Percentiles rank a stretch among this genome's conserved stretches.
Evolutionary conservation across 2,329 filamentous ascomycete genomes (phyloP).

Genomic region (Botrytis sinoallii): DNA sequence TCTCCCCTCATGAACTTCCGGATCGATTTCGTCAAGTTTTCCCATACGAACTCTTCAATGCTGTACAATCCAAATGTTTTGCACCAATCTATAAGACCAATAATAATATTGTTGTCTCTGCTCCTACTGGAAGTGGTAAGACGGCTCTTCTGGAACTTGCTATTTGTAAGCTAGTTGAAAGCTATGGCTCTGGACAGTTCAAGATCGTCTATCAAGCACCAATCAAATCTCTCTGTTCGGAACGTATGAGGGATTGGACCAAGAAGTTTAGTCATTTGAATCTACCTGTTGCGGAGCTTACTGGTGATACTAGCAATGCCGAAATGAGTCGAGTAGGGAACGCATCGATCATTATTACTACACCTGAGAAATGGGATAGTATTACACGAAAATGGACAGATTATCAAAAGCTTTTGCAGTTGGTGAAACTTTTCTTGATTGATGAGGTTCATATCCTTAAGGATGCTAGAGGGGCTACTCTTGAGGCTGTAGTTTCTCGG

Average conservation of each 20-base stretch:
- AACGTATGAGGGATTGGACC: conserved; percentile 74
- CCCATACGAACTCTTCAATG: conserved; percentile 73
- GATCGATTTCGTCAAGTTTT: conserved; percentile 70
- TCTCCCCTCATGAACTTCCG: conserved; percentile 59
- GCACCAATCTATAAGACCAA: conserved; percentile 60
- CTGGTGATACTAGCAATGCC: conserved; percentile 70
- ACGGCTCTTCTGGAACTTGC: conserved; percentile 79
- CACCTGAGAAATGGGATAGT: conserved; percentile 89
- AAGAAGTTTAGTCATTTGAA: conserved; percentile 67
- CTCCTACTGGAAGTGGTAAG: conserved; percentile 83
- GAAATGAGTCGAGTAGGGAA: conserved; percentile 67
- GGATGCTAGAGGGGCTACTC: conserved; percentile 71
- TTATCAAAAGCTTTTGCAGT: conserved; percentile 67
- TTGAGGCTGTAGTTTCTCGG: conserved; percentile 80
- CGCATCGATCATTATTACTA: conserved; percentile 81
- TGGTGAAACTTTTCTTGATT: conserved; percentile 78
- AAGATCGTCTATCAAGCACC: conserved; percentile 85
- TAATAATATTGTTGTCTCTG: conserved; percentile 75
- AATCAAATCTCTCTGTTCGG: conserved; percentile 77
- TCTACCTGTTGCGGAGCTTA: conserved; percentile 71
- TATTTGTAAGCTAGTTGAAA: conserved; percentile 67
- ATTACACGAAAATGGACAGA: conserved; percentile 86
- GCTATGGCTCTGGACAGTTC: conserved; percentile 57
- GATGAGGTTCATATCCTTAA: conserved; percentile 88
- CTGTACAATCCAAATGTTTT: conserved; percentile 79